phyloP scores from a whole-genome alignment of 768 basidiomycete species.

The Phylloporus rhodoxanthus region DNA sequence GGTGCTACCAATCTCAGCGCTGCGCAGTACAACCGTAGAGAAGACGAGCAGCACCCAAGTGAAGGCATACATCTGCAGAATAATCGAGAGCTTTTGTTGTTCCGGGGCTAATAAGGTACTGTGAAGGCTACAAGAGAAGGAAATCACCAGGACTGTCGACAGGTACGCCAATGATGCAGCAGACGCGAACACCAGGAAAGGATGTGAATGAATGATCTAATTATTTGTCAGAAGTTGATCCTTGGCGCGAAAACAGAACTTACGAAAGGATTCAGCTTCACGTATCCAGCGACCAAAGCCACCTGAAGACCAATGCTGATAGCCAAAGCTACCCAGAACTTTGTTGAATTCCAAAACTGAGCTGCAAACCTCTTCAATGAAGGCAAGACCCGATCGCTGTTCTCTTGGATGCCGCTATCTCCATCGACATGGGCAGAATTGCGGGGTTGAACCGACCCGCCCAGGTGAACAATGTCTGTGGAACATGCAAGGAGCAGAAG shows the following conservation, averaged over 20 bases:
- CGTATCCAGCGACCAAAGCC: conserved; percentile 43
- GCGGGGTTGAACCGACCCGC: conserved; percentile 15
- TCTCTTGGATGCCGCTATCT: neutral
- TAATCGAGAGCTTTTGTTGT: conserved; percentile 46
- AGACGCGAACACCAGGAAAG: conserved; percentile 46
- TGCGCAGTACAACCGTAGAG: conserved; percentile 42
- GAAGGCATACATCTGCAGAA: conserved; percentile 50
- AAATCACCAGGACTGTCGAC: conserved; percentile 37
- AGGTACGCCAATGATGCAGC: conserved; percentile 49
- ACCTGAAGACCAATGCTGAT: conserved; percentile 42
- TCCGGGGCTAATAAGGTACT: conserved; percentile 23
- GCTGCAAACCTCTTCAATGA: conserved; percentile 25
- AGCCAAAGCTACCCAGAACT: conserved; percentile 58
- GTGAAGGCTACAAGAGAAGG: conserved; percentile 29
- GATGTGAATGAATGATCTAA: conserved; percentile 58
- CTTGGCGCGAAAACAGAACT: conserved; percentile 14
- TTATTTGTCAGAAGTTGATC: neutral
- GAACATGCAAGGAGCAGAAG: conserved; percentile 41
- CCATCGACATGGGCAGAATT: conserved; percentile 1
- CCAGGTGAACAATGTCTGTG: conserved; percentile 22
- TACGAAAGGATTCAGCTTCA: conserved; percentile 61
- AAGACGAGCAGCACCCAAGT: conserved; percentile 55
- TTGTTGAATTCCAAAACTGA: conserved; percentile 44
- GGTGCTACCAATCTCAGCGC: conserved; percentile 42
- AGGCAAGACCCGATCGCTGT: conserved; percentile 16